Evolutionary conservation across 106 monocot species (phyloP).

Genomic region (Posidonia australis): DNA sequence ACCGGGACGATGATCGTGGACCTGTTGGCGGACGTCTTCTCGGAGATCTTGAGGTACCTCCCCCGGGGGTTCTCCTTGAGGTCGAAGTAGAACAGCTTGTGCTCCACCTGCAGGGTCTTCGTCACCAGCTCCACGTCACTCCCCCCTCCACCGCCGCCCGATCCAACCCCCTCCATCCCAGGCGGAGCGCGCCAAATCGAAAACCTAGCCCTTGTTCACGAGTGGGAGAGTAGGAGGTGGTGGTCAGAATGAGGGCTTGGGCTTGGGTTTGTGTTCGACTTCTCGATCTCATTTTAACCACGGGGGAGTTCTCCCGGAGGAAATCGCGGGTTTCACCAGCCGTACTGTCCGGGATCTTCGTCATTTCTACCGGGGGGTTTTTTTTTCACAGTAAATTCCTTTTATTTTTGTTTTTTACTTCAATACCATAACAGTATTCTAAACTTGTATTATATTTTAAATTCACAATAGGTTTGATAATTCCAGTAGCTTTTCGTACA

Average conservation of each 20-base stretch:
- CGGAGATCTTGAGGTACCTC: slow-evolving; percentile 74
- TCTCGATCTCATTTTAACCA: slow-evolving; percentile 5
- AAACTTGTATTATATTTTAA: no score
- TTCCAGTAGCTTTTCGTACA: no score
- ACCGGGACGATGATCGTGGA: slow-evolving; percentile 78
- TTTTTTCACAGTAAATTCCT: no score
- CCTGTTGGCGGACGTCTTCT: slow-evolving; percentile 75
- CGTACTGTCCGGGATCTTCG: slow-evolving; percentile 43
- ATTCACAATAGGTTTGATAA: no score
- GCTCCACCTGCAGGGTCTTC: slow-evolving; percentile 84
- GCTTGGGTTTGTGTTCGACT: slow-evolving; percentile 17
- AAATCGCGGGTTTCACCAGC: slow-evolving; percentile 36
- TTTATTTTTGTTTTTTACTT: no score
- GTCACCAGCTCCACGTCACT: slow-evolving; percentile 50
- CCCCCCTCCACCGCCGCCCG: slow-evolving; percentile 30
- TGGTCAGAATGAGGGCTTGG: slow-evolving; percentile 22
- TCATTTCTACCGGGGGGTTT: slow-evolving; percentile 50
- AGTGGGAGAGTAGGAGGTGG: slow-evolving; percentile 33
- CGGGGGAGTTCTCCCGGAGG: no score
- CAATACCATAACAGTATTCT: no score
- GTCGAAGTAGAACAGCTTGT: slow-evolving; percentile 89
- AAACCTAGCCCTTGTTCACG: slow-evolving; percentile 17
- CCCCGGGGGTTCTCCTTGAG: slow-evolving; percentile 83
- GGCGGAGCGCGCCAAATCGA: not conserved
- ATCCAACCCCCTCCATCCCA: not conserved